These are phyloP conservation scores for Phytophthora foliorum DNA, from an alignment of 352 stramenopile genomes.

Conservation along the genomic window DNA sequence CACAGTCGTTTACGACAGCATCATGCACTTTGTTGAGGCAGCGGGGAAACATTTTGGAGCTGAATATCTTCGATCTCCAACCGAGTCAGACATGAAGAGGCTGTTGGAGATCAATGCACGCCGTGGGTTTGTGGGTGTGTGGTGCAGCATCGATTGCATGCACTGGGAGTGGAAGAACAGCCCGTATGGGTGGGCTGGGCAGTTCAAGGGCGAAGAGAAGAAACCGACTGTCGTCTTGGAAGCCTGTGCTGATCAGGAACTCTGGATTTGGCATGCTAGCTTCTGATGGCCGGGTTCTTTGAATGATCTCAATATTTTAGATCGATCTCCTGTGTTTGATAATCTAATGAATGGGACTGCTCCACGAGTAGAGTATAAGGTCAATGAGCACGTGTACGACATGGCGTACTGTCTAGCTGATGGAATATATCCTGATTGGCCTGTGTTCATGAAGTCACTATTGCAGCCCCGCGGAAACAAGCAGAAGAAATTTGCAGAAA, in stretches of 20 bases:
- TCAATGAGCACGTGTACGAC: too few relatives aligned
- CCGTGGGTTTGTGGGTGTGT: slow-evolving; percentile 8
- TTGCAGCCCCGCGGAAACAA: too few relatives aligned
- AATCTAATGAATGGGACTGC: background rate
- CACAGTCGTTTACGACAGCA: background rate
- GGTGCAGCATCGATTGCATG: slow-evolving; percentile 18
- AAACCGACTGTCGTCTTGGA: slow-evolving; percentile 6
- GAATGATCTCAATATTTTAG: slow-evolving; percentile 12
- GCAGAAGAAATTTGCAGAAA: too few relatives aligned
- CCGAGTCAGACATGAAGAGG: background rate
- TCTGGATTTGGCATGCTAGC: slow-evolving; percentile 17
- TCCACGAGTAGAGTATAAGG: background rate
- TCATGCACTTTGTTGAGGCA: background rate
- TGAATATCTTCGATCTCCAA: background rate
- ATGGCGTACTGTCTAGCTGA: too few relatives aligned
- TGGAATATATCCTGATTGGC: too few relatives aligned
- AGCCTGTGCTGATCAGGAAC: slow-evolving; percentile 7
- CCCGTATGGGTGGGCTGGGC: background rate
- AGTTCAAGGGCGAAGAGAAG: slow-evolving; percentile 14
- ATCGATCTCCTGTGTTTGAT: slow-evolving; percentile 5
- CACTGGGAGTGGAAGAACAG: slow-evolving; percentile 15
- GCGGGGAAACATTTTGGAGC: background rate
- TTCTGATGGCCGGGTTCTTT: slow-evolving; percentile 10
- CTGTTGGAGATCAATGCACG: background rate
- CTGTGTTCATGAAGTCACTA: too few relatives aligned